A percentile compares a stretch with the other conserved stretches of the same genome.
Conservation (phyloP, 139 green algal species). For the Zygnema cylindricum region DNA sequence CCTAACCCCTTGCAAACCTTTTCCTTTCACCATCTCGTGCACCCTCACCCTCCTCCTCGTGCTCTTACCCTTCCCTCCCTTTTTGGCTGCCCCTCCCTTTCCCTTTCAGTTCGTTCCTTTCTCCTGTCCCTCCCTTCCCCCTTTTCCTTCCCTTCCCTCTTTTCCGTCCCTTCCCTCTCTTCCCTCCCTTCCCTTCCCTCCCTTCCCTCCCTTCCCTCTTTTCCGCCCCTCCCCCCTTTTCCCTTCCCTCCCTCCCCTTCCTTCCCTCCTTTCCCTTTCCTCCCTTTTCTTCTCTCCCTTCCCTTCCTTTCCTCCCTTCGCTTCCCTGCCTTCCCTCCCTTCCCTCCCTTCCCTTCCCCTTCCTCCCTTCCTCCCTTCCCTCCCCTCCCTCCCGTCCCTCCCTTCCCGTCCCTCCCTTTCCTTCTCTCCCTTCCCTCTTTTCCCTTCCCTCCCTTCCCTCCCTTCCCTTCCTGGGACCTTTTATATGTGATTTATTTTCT, state of each 20-base stretch:
- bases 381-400: neutral
- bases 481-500: no score
- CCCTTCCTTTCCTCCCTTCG: neutral
- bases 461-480: no score
- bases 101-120: no score
- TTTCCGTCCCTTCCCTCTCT: neutral
- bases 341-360: neutral
- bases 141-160: no score
- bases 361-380: neutral
- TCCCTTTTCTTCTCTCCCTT: neutral
- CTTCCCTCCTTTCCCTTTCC: neutral
- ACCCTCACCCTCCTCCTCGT: no score
- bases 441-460: no score
- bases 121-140: no score
- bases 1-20: no score
- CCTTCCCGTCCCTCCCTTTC: neutral
- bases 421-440: neutral
- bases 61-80: no score
- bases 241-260: neutral
- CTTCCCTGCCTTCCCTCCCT: neutral
- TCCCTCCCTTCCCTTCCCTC: neutral
- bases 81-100: no score
- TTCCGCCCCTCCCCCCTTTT: neutral
- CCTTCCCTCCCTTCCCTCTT: constrained; percentile 1
- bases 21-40: no score